phyloP scores from a whole-genome alignment of 2,329 filamentous ascomycete genomes.

The Botrytis sinoallii region DNA sequence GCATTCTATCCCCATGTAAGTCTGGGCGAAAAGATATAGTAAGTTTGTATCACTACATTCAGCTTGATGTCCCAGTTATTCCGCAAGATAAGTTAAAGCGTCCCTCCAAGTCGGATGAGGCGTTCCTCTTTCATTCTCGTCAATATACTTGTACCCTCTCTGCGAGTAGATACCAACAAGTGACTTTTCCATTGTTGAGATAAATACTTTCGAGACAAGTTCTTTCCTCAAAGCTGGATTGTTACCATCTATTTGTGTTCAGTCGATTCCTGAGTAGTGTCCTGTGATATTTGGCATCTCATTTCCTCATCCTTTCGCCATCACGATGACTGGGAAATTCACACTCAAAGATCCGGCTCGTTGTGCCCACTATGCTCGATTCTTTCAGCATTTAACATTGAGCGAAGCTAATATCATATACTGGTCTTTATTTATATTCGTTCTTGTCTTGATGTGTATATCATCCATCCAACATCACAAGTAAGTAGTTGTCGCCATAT shows the following conservation, averaged over 20 bases:
- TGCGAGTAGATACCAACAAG: neutral
- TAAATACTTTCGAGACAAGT: neutral
- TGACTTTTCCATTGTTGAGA: neutral
- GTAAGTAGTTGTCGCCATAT: constrained; percentile 22
- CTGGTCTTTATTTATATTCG: constrained; percentile 46
- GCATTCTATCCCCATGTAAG: neutral
- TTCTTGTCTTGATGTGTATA: constrained; percentile 45
- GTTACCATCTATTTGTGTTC: neutral
- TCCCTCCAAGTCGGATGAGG: neutral
- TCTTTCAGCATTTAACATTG: constrained; percentile 44
- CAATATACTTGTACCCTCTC: neutral
- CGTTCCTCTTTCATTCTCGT: neutral
- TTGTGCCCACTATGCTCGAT: constrained; percentile 45
- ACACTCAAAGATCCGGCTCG: constrained; percentile 35
- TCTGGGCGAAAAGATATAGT: neutral
- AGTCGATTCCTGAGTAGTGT: neutral
- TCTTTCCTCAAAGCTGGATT: neutral
- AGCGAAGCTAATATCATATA: constrained; percentile 47
- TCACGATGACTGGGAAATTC: constrained; percentile 41
- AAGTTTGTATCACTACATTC: neutral
- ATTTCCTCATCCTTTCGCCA: no score
- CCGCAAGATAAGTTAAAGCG: neutral
- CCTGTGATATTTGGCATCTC: neutral
- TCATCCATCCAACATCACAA: constrained; percentile 40
- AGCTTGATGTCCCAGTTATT: neutral